phyloP scores from a whole-genome alignment of 129 eudicot genomes.

The Tanacetum coccineum region DNA sequence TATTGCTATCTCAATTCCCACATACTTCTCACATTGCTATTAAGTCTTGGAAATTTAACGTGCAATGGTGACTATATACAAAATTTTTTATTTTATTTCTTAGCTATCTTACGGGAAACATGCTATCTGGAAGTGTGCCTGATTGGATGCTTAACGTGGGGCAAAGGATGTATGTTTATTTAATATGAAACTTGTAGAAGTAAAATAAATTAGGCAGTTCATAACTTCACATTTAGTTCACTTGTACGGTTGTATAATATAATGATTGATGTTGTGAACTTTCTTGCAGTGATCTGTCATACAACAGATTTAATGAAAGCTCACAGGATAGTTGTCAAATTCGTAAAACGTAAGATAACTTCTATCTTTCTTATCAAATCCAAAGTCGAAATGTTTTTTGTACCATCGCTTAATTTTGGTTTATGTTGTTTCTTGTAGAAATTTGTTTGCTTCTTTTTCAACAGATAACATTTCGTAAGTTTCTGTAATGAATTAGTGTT shows the following conservation, averaged over 20 bases:
- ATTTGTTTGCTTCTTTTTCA: slow-evolving; percentile 29
- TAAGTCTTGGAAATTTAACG: no score
- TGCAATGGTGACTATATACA: background rate
- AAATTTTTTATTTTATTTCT: slow-evolving; percentile 1
- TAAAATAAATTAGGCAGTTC: no score
- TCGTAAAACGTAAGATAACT: slow-evolving; percentile 32
- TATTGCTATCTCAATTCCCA: background rate
- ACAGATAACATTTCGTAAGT: slow-evolving; percentile 36
- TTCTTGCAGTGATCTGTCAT: slow-evolving; percentile 40
- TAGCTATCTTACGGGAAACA: slow-evolving; percentile 51
- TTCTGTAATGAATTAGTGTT: background rate
- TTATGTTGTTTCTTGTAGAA: slow-evolving; percentile 23
- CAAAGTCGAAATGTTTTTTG: no score
- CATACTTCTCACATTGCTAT: no score
- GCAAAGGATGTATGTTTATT: slow-evolving; percentile 35
- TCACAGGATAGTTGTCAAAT: slow-evolving; percentile 31
- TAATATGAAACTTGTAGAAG: background rate
- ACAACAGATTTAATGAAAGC: slow-evolving; percentile 37
- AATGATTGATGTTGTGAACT: background rate
- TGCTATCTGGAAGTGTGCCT: slow-evolving; percentile 44
- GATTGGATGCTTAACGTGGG: slow-evolving; percentile 38
- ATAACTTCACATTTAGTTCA: background rate
- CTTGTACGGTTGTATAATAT: background rate
- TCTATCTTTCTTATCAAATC: slow-evolving; percentile 4
- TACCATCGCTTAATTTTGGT: slow-evolving; percentile 5